Evolutionary conservation across 164 flowering plant genomes (phyloP).

Genomic region (Chimonanthus salicifolius): DNA sequence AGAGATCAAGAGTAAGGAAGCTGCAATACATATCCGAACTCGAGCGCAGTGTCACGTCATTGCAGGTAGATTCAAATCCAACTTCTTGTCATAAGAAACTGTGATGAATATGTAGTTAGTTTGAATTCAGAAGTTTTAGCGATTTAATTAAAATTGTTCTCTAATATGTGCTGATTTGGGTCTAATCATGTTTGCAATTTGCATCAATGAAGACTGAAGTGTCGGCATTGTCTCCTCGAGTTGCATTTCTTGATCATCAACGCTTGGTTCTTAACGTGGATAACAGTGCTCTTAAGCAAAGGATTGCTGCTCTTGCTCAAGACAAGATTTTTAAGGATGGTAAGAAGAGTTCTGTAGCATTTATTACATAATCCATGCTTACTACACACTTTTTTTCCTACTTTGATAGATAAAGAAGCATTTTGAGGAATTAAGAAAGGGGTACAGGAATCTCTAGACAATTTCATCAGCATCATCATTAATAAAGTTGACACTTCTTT

Average conservation of each 20-base stretch:
- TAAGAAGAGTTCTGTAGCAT: slow-evolving; percentile 15
- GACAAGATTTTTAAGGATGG: slow-evolving; percentile 86
- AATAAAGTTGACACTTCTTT: too few relatives aligned
- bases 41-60: slow-evolving; percentile 66
- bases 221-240: slow-evolving; percentile 66
- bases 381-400: neutral
- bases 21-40: slow-evolving; percentile 81
- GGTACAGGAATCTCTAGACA: neutral
- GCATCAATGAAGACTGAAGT: slow-evolving; percentile 44
- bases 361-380: too few relatives aligned
- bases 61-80: slow-evolving; percentile 41
- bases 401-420: neutral
- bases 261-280: slow-evolving; percentile 67
- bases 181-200: neutral
- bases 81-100: neutral
- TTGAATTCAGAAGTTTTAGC: neutral
- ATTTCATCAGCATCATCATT: neutral
- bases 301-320: slow-evolving; percentile 74
- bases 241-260: slow-evolving; percentile 73
- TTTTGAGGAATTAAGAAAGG: neutral
- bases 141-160: neutral
- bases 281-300: slow-evolving; percentile 69
- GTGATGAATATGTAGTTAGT: too few relatives aligned
- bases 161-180: neutral
- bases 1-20: slow-evolving; percentile 80